Conservation (phyloP, 768 basidiomycete genomes). For the Floccularia luteovirens region DNA sequence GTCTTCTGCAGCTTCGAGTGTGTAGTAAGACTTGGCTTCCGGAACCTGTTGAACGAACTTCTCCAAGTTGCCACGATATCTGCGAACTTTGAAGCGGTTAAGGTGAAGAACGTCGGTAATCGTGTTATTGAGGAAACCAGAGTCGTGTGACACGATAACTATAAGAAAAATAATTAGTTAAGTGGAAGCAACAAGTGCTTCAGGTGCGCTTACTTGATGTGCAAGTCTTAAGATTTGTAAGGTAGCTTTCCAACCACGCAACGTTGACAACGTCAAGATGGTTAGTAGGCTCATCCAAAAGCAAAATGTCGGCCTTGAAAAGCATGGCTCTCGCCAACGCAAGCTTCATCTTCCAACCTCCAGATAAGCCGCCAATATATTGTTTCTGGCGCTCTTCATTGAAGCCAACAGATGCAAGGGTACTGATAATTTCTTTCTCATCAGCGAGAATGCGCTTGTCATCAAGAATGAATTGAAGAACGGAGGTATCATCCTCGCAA, state of each 20-base stretch:
- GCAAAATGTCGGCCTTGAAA: constrained; percentile 95
- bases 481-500: constrained; percentile 85
- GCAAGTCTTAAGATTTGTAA: constrained; percentile 79
- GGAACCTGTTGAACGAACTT: constrained; percentile 90
- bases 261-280: constrained; percentile 97
- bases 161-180: constrained; percentile 10
- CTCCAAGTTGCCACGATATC: constrained; percentile 94
- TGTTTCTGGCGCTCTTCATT: constrained; percentile 77
- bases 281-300: constrained; percentile 96
- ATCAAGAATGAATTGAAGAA: constrained; percentile 78
- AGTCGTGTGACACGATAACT: constrained; percentile 99
- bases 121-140: constrained; percentile 94
- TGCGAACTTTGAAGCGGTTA: constrained; percentile 96
- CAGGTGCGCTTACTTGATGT: constrained; percentile 66
- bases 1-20: constrained; percentile 90
- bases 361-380: constrained; percentile 85
- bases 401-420: constrained; percentile 90
- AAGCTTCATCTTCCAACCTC: constrained; percentile 99
- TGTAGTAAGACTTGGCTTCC: constrained; percentile 97
- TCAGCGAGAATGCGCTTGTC: constrained; percentile 77
- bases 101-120: constrained; percentile 97
- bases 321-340: constrained; percentile 95
- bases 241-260: constrained; percentile 95
- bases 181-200: background rate
- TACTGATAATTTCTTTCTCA: constrained; percentile 67